A percentile compares a stretch with the other conserved stretches of the same genome.
These are phyloP conservation scores for Leishmania lainsoni DNA, from an alignment of 208 protist genomes.

Conservation along the genomic window DNA sequence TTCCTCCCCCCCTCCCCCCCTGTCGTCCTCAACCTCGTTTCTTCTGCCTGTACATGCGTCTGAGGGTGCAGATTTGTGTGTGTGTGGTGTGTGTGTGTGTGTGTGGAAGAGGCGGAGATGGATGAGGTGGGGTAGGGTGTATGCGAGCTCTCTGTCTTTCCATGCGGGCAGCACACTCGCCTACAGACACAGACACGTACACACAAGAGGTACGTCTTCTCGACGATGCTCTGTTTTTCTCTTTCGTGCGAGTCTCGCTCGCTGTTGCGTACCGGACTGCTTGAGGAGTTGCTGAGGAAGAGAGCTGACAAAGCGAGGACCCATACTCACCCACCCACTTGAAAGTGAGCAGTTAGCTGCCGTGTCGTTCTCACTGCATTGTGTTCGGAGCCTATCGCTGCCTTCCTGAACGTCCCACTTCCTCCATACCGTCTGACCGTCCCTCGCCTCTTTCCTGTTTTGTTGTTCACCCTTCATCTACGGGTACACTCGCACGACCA, in stretches of 20 bases:
- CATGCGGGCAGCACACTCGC: neutral
- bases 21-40: neutral
- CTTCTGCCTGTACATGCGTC: neutral
- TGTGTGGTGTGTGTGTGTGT: neutral
- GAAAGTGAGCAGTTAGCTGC: no score
- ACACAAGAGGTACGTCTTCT: neutral
- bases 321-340: no score
- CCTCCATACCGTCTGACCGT: neutral
- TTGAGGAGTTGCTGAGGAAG: neutral
- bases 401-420: neutral
- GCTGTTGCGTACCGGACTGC: neutral
- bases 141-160: neutral
- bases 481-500: neutral
- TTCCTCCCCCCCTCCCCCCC: neutral
- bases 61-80: neutral
- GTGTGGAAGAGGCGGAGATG: neutral
- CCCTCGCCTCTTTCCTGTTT: neutral
- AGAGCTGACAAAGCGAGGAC: no score
- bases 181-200: neutral
- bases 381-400: neutral
- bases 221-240: neutral
- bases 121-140: neutral
- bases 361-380: no score
- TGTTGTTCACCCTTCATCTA: neutral
- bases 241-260: neutral